Evolutionary conservation across 441 rosid species (phyloP).

Genomic region (Melastoma candidum): DNA sequence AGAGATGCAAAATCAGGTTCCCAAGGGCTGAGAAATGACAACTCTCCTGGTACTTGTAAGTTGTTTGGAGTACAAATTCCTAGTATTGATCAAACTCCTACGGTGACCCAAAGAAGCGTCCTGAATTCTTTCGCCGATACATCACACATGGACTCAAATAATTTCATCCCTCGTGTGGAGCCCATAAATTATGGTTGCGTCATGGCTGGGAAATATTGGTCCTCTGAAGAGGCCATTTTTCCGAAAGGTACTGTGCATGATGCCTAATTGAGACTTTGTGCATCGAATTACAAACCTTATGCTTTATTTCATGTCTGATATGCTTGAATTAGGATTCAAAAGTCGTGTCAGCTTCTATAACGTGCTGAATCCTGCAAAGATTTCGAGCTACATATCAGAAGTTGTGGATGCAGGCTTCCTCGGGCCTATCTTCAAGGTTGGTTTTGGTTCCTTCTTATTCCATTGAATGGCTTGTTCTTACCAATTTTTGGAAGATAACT

Average conservation of each 20-base stretch:
- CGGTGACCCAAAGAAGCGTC: slow-evolving; percentile 23
- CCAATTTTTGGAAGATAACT: neutral
- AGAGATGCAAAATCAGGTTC: slow-evolving; percentile 15
- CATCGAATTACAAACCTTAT: neutral
- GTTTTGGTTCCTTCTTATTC: slow-evolving; percentile 8
- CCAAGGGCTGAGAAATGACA: slow-evolving; percentile 13
- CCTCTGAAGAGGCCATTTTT: slow-evolving; percentile 60
- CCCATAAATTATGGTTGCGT: slow-evolving; percentile 55
- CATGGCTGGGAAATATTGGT: slow-evolving; percentile 58
- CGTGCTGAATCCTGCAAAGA: slow-evolving; percentile 55
- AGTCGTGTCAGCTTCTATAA: slow-evolving; percentile 67
- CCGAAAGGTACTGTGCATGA: slow-evolving; percentile 51
- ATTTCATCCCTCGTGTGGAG: slow-evolving; percentile 36
- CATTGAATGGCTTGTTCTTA: neutral
- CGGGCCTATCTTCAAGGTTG: slow-evolving; percentile 86
- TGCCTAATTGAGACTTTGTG: slow-evolving; percentile 1
- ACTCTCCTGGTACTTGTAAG: slow-evolving; percentile 27
- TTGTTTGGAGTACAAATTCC: slow-evolving; percentile 47
- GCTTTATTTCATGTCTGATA: neutral
- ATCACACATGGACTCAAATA: slow-evolving; percentile 3
- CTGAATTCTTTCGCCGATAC: slow-evolving; percentile 2
- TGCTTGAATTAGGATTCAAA: slow-evolving; percentile 46
- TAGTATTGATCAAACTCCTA: slow-evolving; percentile 17
- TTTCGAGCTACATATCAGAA: slow-evolving; percentile 66
- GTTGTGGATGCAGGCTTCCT: slow-evolving; percentile 76